These are phyloP conservation scores for Penicillium alfredii DNA, from an alignment of 495 filamentous ascomycete species.

Conservation along the genomic window DNA sequence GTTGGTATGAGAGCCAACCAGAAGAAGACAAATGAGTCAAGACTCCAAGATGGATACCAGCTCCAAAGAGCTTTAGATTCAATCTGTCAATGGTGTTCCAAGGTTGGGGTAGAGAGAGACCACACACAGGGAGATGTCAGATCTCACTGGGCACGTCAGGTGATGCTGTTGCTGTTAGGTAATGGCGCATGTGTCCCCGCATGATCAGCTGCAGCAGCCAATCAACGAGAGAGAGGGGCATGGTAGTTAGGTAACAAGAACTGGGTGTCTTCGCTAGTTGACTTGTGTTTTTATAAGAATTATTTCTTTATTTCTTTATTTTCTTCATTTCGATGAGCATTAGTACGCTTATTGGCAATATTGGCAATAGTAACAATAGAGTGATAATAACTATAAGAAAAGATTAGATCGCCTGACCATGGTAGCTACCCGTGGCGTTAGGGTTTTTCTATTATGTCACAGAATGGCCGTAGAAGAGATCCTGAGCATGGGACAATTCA, in stretches of 20 bases:
- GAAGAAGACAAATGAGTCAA: neutral
- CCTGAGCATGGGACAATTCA: too few relatives aligned
- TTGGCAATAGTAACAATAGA: too few relatives aligned
- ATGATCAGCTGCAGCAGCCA: constrained; percentile 15
- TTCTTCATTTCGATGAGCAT: too few relatives aligned
- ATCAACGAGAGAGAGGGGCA: constrained; percentile 5
- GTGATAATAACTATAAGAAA: neutral
- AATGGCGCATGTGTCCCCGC: constrained; percentile 20
- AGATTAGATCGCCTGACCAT: constrained; percentile 3
- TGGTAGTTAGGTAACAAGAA: constrained; percentile 23
- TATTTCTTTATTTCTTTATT: too few relatives aligned
- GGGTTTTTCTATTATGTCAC: constrained; percentile 28
- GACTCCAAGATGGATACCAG: neutral
- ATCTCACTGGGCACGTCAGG: constrained; percentile 11
- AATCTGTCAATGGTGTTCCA: too few relatives aligned
- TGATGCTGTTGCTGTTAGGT: constrained; percentile 21
- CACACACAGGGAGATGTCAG: neutral
- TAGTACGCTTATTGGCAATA: too few relatives aligned
- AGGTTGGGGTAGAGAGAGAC: constrained; percentile 1
- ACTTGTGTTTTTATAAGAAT: too few relatives aligned
- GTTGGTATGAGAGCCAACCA: constrained; percentile 5
- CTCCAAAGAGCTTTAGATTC: too few relatives aligned
- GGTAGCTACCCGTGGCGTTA: too few relatives aligned
- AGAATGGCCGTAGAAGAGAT: constrained; percentile 13
- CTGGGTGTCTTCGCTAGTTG: constrained; percentile 6